Base-by-base conservation (phyloP, 805 yeast genomes). In the Jamesozyma piceae region DNA sequence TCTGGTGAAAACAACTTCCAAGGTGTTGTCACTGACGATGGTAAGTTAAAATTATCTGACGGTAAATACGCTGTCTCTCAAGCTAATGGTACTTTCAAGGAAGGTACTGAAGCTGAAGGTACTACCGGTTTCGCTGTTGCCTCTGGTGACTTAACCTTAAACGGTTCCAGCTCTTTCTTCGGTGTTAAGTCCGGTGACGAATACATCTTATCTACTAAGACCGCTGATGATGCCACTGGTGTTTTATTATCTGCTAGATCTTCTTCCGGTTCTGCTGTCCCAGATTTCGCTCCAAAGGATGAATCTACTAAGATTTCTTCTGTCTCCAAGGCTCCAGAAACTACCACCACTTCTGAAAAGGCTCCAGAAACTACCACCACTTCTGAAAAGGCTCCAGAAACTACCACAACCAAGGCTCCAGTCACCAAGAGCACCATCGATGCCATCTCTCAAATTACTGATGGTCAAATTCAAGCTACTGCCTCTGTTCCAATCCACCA, bases 381-480 rank as follows among this genome's bases (percentile, higher is more conserved):
- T 24, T 27, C 63, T 28, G 34, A 62, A 28, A 42, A 64, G 20
- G 26, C 65, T 21, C 33, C 64, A 5, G 31, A 43, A 32, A 39
- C 53, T 27, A 66, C 65, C 41, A 22, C 35, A n/a, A 24, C 38
- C 33, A 10, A 37, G 20, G 26, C 63, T 29, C 34, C 62, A 27
- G 41, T 65, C 20, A 22, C 65, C 20, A 33, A 64, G 5, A 26
- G 42, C 32, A 39, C 53, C 26, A 66, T 65, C 39, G 54, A 66
- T 45, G 42, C 49, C 41, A 58, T 61, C 21, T 53, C 67, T 32
- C 69, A 65, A 53, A 68, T 68, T 43, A 55, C 59, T 36, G 75
- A 71, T 44, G 74, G 73, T 44, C 72, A 68, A 51, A 55, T 65
- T 30, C 72, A 68, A 55, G 67, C 63, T 35, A 49, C 65, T 28